These are phyloP conservation scores for Pichia sp. DNA, from an alignment of 1,139 yeast genomes.

Conservation along the genomic window DNA sequence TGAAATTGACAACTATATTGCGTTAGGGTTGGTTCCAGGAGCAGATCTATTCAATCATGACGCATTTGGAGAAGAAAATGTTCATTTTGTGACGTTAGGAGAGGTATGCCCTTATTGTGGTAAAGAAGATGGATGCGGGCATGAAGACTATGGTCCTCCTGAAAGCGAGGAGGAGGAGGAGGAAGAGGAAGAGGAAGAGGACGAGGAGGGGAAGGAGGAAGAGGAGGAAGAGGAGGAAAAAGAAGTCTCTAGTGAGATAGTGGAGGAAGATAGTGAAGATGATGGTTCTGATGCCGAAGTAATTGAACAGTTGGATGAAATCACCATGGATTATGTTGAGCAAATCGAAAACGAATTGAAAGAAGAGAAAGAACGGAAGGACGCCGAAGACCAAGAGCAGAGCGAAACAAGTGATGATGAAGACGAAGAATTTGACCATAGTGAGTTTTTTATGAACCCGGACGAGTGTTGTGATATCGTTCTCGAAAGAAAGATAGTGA, in stretches of 20 bases:
- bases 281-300: conserved; percentile 28
- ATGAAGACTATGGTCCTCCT: conserved; percentile 35
- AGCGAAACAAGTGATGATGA: conserved; percentile 30
- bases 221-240: conserved; percentile 27
- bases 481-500: conserved; percentile 37
- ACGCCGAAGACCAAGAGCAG: conserved; percentile 32
- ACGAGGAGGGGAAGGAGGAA: too few relatives aligned
- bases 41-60: conserved; percentile 86
- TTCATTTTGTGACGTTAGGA: conserved; percentile 68
- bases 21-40: conserved; percentile 78
- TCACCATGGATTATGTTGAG: conserved; percentile 39
- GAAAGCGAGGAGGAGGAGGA: conserved; percentile 30
- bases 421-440: conserved; percentile 12
- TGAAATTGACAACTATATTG: conserved; percentile 70
- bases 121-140: conserved; percentile 52
- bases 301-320: conserved; percentile 32
- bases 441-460: conserved; percentile 30
- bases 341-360: conserved; percentile 34
- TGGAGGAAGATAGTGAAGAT: conserved; percentile 22
- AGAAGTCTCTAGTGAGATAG: conserved; percentile 20
- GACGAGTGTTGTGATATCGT: conserved; percentile 58
- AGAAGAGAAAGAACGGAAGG: conserved; percentile 18
- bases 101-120: conserved; percentile 78
- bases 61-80: conserved; percentile 50
- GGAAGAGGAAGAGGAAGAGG: conserved; percentile 31